Percentiles rank a stretch among this genome's conserved stretches.
Evolutionary conservation across 345 rosid genomes (phyloP).

Genomic region (Brassica carinata): DNA sequence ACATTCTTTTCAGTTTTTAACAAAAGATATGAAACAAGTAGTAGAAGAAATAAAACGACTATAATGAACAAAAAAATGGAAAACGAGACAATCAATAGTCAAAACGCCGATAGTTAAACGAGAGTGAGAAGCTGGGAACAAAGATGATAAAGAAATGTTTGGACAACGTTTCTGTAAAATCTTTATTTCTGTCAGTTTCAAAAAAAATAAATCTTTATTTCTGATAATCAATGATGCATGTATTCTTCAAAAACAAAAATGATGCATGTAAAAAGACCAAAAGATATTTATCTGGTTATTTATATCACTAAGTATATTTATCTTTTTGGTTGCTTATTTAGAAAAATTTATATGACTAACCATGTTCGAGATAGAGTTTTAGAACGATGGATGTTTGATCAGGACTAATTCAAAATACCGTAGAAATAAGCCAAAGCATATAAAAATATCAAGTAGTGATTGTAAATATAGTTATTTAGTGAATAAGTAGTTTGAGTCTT

Average conservation of each 20-base stretch:
- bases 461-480: too few relatives aligned
- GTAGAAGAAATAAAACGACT: not conserved
- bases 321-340: not conserved
- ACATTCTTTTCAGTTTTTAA: not conserved
- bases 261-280: not conserved
- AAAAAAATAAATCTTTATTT: too few relatives aligned
- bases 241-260: not conserved
- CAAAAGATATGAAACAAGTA: not conserved
- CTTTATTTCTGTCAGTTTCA: not conserved
- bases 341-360: not conserved
- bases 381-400: not conserved
- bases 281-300: not conserved
- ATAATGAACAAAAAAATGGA: not conserved
- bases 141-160: not conserved
- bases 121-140: not conserved
- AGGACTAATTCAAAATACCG: too few relatives aligned
- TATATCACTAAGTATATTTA: not conserved
- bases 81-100: not conserved
- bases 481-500: not conserved
- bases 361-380: not conserved
- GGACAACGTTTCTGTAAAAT: not conserved
- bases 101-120: not conserved
- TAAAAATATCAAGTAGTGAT: not conserved
- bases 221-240: not conserved
- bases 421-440: not conserved